These are phyloP conservation scores for Brasilioporus rufonigricans DNA, from an alignment of 768 basidiomycete genomes.

Conservation along the genomic window DNA sequence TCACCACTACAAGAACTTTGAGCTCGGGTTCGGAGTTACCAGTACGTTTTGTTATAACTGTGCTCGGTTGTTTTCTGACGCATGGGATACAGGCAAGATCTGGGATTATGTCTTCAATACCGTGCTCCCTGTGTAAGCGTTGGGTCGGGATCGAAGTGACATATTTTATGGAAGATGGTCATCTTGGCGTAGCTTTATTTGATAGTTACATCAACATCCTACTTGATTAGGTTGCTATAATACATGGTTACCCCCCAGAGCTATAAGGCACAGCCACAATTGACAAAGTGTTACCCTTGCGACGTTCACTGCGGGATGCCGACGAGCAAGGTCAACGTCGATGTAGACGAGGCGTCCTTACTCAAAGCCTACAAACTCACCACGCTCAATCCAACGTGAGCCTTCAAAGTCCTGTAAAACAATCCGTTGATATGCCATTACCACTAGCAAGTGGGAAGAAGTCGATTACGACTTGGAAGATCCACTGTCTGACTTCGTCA, in stretches of 20 bases:
- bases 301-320: constrained; percentile 12
- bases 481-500: constrained; percentile 65
- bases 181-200: constrained; percentile 9
- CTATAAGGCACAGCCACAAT: constrained; percentile 15
- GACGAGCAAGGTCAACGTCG: constrained; percentile 57
- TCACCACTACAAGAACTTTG: constrained; percentile 98
- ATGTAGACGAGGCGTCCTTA: constrained; percentile 76
- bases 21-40: constrained; percentile 95
- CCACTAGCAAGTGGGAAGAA: constrained; percentile 80
- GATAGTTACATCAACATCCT: constrained; percentile 6
- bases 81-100: constrained; percentile 65
- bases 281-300: neutral
- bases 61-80: neutral
- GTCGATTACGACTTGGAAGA: constrained; percentile 83
- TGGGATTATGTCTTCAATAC: constrained; percentile 96
- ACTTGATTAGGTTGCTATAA: neutral
- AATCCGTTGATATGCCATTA: constrained; percentile 4
- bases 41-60: constrained; percentile 44
- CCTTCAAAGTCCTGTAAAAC: neutral
- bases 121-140: constrained; percentile 55
- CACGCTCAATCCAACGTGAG: constrained; percentile 70
- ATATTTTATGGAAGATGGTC: constrained; percentile 1
- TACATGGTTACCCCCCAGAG: neutral
- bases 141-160: neutral
- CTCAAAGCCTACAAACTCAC: constrained; percentile 88